phyloP scores from a whole-genome alignment of 345 rosid species.

The Angophora floribunda region DNA sequence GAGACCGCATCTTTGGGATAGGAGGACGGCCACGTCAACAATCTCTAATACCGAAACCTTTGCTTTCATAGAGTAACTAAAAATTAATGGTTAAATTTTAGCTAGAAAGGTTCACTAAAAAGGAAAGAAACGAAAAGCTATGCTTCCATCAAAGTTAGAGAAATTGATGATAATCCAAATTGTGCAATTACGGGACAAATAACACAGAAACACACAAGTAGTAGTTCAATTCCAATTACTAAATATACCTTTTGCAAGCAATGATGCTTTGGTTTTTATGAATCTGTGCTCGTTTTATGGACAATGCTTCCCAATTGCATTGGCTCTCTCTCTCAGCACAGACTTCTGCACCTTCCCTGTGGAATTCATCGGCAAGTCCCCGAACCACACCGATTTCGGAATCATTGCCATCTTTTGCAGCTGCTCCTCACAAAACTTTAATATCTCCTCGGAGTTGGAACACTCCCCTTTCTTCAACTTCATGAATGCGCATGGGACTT shows the following conservation, averaged over 20 bases:
- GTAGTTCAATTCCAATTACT: background rate
- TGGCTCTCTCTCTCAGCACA: slow-evolving; percentile 23
- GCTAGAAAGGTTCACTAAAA: background rate
- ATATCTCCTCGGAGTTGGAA: slow-evolving; percentile 18
- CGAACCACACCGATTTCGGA: slow-evolving; percentile 25
- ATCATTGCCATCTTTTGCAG: slow-evolving; percentile 22
- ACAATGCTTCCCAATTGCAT: slow-evolving; percentile 7
- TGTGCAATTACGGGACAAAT: background rate
- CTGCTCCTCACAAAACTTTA: slow-evolving; percentile 11
- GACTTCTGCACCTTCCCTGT: slow-evolving; percentile 40
- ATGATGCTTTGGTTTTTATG: background rate
- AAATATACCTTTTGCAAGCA: background rate
- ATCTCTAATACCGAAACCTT: background rate
- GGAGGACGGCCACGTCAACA: background rate
- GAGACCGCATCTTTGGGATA: background rate
- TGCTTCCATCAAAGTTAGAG: background rate
- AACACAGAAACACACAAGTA: background rate
- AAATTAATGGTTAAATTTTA: background rate
- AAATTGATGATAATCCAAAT: background rate
- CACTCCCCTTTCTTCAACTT: slow-evolving; percentile 22
- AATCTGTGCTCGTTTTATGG: background rate
- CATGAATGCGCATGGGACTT: slow-evolving; percentile 39
- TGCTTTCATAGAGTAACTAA: background rate
- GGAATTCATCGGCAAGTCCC: slow-evolving; percentile 37
- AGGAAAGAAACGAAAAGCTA: background rate